These are phyloP conservation scores for Ambrosia artemisiifolia DNA, from an alignment of 129 eudicot genomes.

Conservation along the genomic window DNA sequence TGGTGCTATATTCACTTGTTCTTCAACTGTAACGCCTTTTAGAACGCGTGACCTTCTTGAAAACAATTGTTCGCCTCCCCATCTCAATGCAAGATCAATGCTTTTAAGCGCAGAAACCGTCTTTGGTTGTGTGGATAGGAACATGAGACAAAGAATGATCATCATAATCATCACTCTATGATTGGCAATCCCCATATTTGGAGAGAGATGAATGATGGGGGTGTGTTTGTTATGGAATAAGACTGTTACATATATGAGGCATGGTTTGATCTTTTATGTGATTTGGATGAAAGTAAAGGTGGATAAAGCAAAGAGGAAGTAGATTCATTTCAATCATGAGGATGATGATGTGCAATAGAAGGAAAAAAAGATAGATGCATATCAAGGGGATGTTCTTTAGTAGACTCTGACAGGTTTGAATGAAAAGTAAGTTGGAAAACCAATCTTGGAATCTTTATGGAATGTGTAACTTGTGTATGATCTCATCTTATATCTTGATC, in stretches of 20 bases:
- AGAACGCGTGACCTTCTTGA: constrained; percentile 44
- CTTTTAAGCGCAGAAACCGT: constrained; percentile 52
- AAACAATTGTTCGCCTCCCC: constrained; percentile 33
- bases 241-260: constrained; percentile 47
- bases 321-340: constrained; percentile 82
- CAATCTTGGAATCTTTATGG: constrained; percentile 60
- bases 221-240: constrained; percentile 25
- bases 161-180: constrained; percentile 27
- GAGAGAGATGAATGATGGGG: constrained; percentile 20
- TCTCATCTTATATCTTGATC: constrained; percentile 17
- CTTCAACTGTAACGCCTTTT: constrained; percentile 21
- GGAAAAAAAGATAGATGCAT: constrained; percentile 14
- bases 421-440: constrained; percentile 58
- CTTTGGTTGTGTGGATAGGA: constrained; percentile 44
- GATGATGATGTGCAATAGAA: constrained; percentile 20
- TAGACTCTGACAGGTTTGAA: constrained; percentile 83
- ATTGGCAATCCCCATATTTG: constrained; percentile 37
- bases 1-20: constrained; percentile 54
- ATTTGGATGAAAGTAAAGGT: constrained; percentile 47
- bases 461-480: constrained; percentile 41
- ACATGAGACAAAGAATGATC: constrained; percentile 44
- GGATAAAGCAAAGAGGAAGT: constrained; percentile 48
- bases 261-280: constrained; percentile 41
- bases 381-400: constrained; percentile 66
- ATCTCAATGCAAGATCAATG: constrained; percentile 54